Percentiles rank a stretch among this genome's conserved stretches.
Evolutionary conservation across 441 rosid species (phyloP).

Genomic region (Aquilaria agallochum): DNA sequence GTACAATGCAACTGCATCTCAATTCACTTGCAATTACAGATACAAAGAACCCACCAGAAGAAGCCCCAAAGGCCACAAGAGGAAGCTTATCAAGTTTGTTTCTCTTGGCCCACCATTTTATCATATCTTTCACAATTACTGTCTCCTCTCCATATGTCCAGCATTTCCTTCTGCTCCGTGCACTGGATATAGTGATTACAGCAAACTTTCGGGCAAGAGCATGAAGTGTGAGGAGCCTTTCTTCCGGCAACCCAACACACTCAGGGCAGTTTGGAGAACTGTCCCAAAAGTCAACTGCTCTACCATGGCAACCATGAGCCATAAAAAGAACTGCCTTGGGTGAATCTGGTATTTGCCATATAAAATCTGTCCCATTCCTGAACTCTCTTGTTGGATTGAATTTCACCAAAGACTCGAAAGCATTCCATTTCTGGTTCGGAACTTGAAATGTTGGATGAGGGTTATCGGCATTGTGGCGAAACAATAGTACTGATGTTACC

Average conservation of each 20-base stretch:
- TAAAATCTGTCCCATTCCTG: slow-evolving; percentile 65
- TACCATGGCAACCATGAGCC: slow-evolving; percentile 88
- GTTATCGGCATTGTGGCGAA: slow-evolving; percentile 22
- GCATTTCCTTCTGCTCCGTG: slow-evolving; percentile 55
- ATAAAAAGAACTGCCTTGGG: slow-evolving; percentile 83
- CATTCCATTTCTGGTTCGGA: slow-evolving; percentile 28
- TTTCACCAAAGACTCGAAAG: slow-evolving; percentile 26
- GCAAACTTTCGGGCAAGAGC: slow-evolving; percentile 61
- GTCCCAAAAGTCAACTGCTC: slow-evolving; percentile 86
- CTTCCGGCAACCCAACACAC: slow-evolving; percentile 87
- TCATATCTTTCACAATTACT: slow-evolving; percentile 38
- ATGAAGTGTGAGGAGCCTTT: slow-evolving; percentile 54
- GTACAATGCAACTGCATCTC: slow-evolving; percentile 60
- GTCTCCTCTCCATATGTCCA: slow-evolving; percentile 70
- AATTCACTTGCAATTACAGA: slow-evolving; percentile 61
- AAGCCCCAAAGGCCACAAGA: slow-evolving; percentile 87
- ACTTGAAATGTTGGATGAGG: slow-evolving; percentile 17
- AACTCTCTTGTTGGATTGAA: slow-evolving; percentile 49
- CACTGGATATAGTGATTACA: slow-evolving; percentile 68
- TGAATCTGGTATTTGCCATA: slow-evolving; percentile 78
- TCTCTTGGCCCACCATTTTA: slow-evolving; percentile 50
- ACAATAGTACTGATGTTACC: slow-evolving; percentile 28
- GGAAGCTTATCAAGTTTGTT: slow-evolving; percentile 66
- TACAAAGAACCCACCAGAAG: slow-evolving; percentile 90
- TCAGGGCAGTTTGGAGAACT: slow-evolving; percentile 52